Base-by-base conservation (phyloP, 2,329 filamentous ascomycete genomes). In the Fusarium sterilihyphosum region DNA sequence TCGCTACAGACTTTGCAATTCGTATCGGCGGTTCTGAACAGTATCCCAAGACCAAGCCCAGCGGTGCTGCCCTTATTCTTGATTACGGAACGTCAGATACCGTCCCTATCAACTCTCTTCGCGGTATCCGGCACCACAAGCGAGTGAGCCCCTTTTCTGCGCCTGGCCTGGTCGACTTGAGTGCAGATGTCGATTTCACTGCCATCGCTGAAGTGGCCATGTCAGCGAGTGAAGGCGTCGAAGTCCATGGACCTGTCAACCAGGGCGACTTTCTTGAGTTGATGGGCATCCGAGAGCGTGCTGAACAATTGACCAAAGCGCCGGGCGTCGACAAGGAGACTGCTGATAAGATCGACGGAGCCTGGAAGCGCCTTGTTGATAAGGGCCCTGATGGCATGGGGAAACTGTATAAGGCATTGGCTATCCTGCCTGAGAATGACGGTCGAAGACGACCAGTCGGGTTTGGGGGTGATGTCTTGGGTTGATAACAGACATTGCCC, bases 161-260 rank as follows among this genome's bases (percentile, higher is more conserved):
- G 11, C 93, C 96, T 0, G 96, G 96, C 0, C 88, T 92, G 33
- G 95, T 97, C 6, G 96, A 99, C 80, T 86, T 99, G 29, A 95
- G 92, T 74, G 96, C 94, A 2, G 96, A 99, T 80, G 96, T 99
- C 2, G 96, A 99, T 82, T 99, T 99, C 80, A 89, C 90, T 1
- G 94, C 92, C 17, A 85, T 99, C 3, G 95, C 95, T 0, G 95
- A 98, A 80, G 88, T 93, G 3, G 95, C 95, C 1, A 88, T 94
- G 52, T 85, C 88, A 44, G 93, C 93, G 0, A 95, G 92, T 74
- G 88, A 92, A 3, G 92, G 92, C 4, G 91, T 98, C 8, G 96
- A 99, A 82, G 94, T 98, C 12, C 95, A 98, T 79, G 96, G 96
- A 0, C 96, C 96, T 0, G 92, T 98, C 3, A 91, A 95, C 71